phyloP scores from a whole-genome alignment of 2,329 filamentous ascomycete species.

The Alternaria novae-zelandiae region DNA sequence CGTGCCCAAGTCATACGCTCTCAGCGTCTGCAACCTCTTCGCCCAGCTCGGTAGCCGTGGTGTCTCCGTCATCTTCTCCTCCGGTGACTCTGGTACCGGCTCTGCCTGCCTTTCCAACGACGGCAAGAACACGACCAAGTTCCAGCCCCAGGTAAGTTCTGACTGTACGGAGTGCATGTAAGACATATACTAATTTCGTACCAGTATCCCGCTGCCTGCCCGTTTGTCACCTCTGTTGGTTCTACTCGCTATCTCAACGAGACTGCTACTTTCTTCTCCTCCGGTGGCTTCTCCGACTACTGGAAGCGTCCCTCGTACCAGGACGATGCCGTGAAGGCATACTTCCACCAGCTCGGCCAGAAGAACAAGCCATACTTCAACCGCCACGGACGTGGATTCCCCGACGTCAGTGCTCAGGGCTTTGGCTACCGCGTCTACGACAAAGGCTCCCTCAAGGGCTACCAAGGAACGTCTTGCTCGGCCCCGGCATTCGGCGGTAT shows the following conservation, averaged over 20 bases:
- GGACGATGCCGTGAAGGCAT: conserved; percentile 51
- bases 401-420: conserved; percentile 69
- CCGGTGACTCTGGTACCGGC: conserved; percentile 67
- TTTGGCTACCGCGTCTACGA: conserved; percentile 43
- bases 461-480: conserved; percentile 56
- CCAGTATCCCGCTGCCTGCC: conserved; percentile 68
- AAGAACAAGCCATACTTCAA: conserved; percentile 58
- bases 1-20: conserved; percentile 66
- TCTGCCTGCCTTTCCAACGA: conserved; percentile 63
- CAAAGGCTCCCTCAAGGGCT: conserved; percentile 48
- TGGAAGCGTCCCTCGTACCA: conserved; percentile 60
- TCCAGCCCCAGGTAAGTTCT: conserved; percentile 57
- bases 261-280: conserved; percentile 56
- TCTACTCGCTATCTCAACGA: conserved; percentile 59
- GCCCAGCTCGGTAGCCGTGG: conserved; percentile 70
- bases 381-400: conserved; percentile 63
- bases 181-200: neutral
- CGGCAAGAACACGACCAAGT: conserved; percentile 60
- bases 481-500: conserved; percentile 65
- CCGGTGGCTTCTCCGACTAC: conserved; percentile 57
- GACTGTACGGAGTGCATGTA: neutral
- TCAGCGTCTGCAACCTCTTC: conserved; percentile 67
- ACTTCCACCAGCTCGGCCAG: conserved; percentile 52
- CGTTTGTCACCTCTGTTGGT: conserved; percentile 71
- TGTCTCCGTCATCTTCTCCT: conserved; percentile 66